Evolutionary conservation across 1,284 basidiomycete species (phyloP), one percentile per base, ranked within the genome.

Genomic region (Jaminaea rosea): DNA sequence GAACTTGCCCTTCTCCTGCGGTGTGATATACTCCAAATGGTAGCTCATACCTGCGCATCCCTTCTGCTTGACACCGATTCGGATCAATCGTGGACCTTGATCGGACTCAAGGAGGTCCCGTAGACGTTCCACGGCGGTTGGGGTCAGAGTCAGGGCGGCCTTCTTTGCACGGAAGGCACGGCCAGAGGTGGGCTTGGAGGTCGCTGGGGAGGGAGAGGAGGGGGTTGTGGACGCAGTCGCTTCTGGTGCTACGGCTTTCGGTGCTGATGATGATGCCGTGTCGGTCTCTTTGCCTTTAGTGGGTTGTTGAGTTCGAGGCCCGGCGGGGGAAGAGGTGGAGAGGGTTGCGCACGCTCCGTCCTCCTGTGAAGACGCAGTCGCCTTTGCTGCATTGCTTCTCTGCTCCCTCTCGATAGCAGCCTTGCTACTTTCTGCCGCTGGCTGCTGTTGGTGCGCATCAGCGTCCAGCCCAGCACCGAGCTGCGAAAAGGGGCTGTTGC

Each of bases 1-100:
- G 71, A 98, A 98, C 75, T 84, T 86, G 3, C 83, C 88, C 0
- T 90, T 86, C 63, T 75, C 53, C 13, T 61, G 47, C 1, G 68
- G 67, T 28, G 50, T 50, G 52, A 97, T 89, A 75, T 98, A 99
- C 69, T 98, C 93, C 49, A 98, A 81, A 74, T 98, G 88, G 76
- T 99, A 99, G 26, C 88, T 86, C 75, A 99, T 83, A 6, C 94
- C 94, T 0, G 94, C 94, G 75, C 94, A 99, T n/a, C 94, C 94
- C 77, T 97, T 96, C 77, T 97, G 94, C 65, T 86, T 84, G 44
- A 98, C 91, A 28, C 91, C 89, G 56, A 99, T 89, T 7, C 93
- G 86, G 56, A 99, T 86, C 52, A 94, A 81, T 70, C 90, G 88
- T 1, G 92, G 91, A 17, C 63, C 69, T n/a, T 83, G 83, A 21